Base-by-base conservation (phyloP, 768 basidiomycete species). In the Tulasnella sp. region DNA sequence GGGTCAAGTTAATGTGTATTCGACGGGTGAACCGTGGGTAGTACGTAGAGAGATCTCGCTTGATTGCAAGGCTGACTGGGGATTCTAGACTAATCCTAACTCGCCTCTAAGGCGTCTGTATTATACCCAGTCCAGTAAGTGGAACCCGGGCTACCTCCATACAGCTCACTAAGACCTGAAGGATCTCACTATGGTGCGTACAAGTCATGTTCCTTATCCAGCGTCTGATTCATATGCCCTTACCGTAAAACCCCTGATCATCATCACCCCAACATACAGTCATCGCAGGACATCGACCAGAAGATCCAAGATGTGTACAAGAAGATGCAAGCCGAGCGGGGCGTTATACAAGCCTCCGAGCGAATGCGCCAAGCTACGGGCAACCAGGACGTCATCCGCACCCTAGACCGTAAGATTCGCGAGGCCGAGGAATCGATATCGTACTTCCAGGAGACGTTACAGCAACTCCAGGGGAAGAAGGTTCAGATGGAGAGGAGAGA, bases 301-400 rank as follows among this genome's bases (percentile, higher is more conserved):
- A 93, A 92, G 81, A 91, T 93, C 70, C 83, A 84, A 70, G 88
- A 91, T 72, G 83, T 92, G 67, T 81, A 84, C 74, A 85, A 81
- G 72, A 86, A 87, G 71, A 92, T 94, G 70, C 81, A 85, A 74
- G 92, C 86, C 34, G 90, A 94, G 74, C 86, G 85, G 72, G 92
- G 90, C 79, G 84, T 93, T 69, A 77, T 94, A 64, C 88, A 92
- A 71, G 91, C 84, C 17, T 82, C 84, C 27, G 80, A 85, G 68
- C 78, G 80, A 64, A 76, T 93, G 59, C 80, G 85, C 48, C 80
- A 82, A 70, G 91, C 91, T 1, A 92, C 91, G 30, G 79, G 74
- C 45, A 94, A 94, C 68, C 85, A 81, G 65, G 90, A 92, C 72
- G 92, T 93, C 49, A 74, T 89, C 52, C 78, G 84, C 63, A 78